Evolutionary conservation across 495 filamentous ascomycete species (phyloP).

Genomic region (Amorphotheca resinae): DNA sequence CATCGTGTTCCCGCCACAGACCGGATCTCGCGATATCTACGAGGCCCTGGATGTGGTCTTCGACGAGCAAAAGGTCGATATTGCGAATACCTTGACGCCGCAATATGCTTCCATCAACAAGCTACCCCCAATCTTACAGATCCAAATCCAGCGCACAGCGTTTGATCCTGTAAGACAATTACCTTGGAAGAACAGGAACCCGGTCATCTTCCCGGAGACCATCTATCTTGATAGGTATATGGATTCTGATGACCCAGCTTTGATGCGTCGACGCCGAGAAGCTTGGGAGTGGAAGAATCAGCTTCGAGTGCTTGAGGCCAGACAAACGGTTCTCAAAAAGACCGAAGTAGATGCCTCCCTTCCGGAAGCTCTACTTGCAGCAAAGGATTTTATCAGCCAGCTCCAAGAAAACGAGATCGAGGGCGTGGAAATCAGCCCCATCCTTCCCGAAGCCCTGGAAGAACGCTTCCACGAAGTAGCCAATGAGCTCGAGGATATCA

Average conservation of each 20-base stretch:
- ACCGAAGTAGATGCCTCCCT: slow-evolving; percentile 10
- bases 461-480: slow-evolving; percentile 12
- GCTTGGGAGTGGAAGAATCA: slow-evolving; percentile 64
- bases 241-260: slow-evolving; percentile 40
- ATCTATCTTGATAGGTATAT: slow-evolving; percentile 88
- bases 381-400: slow-evolving; percentile 18
- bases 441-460: slow-evolving; percentile 16
- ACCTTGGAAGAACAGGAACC: slow-evolving; percentile 65
- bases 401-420: slow-evolving; percentile 20
- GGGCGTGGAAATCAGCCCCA: slow-evolving; percentile 10
- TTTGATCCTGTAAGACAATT: slow-evolving; percentile 47
- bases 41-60: slow-evolving; percentile 75
- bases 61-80: slow-evolving; percentile 58
- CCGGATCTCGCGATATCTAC: slow-evolving; percentile 52
- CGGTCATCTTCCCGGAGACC: slow-evolving; percentile 58
- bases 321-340: slow-evolving; percentile 12
- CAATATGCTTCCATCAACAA: slow-evolving; percentile 65
- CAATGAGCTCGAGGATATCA: slow-evolving; percentile 16
- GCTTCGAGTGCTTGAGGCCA: slow-evolving; percentile 31
- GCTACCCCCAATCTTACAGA: slow-evolving; percentile 74
- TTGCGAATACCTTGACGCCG: slow-evolving; percentile 47
- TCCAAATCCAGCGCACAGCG: slow-evolving; percentile 73
- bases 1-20: slow-evolving; percentile 29
- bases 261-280: slow-evolving; percentile 49
- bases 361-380: slow-evolving; percentile 18